phyloP scores from a whole-genome alignment of 345 rosid species.

The Zanthoxylum bungeanum region DNA sequence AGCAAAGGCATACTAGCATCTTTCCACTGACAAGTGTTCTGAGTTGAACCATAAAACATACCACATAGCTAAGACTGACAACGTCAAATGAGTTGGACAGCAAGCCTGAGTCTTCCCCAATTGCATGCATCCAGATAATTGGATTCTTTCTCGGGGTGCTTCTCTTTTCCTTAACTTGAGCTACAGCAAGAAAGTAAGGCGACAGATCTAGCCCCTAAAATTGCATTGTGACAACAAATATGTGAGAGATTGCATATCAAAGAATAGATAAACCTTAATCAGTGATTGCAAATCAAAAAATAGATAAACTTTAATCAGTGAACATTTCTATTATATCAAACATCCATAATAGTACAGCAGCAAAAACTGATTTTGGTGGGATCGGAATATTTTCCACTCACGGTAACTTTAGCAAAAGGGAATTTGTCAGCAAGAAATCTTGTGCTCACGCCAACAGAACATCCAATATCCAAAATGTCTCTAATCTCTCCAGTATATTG shows the following conservation, averaged over 20 bases:
- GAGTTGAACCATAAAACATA: conserved; percentile 18
- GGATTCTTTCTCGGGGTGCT: conserved; percentile 31
- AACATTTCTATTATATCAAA: not conserved
- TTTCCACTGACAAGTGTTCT: not conserved
- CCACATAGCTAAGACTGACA: conserved; percentile 50
- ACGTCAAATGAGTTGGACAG: conserved; percentile 53
- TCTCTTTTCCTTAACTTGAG: conserved; percentile 52
- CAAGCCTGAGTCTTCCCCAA: conserved; percentile 62
- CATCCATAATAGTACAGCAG: not conserved
- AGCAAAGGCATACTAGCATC: not conserved
- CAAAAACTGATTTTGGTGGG: not conserved
- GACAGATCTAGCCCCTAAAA: conserved; percentile 65
- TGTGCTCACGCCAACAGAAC: conserved; percentile 65
- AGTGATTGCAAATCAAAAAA: too few species aligned
- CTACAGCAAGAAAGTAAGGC: conserved; percentile 62
- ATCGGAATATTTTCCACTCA: conserved; percentile 21
- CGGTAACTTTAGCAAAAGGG: conserved; percentile 52
- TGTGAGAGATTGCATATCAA: conserved; percentile 1
- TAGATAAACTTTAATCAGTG: too few species aligned
- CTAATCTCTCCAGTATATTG: conserved; percentile 35
- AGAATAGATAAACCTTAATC: not conserved
- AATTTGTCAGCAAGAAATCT: conserved; percentile 49
- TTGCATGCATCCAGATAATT: conserved; percentile 54
- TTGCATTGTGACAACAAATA: not conserved
- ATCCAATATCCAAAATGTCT: conserved; percentile 61